Base-by-base conservation (phyloP, 2,329 filamentous ascomycete genomes). In the Fusarium sp. region DNA sequence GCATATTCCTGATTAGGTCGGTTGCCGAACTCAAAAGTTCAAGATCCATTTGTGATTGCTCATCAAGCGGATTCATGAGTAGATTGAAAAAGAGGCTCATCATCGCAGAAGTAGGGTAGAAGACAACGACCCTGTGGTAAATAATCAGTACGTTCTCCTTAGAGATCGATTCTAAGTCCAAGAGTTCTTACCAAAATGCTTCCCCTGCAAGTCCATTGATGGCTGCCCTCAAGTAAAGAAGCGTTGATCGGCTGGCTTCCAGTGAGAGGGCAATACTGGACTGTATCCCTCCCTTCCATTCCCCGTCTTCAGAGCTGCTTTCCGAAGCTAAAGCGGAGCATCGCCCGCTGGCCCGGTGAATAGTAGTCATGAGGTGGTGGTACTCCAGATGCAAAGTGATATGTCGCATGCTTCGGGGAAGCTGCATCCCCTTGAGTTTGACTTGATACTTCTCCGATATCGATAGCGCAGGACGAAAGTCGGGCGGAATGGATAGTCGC, bases 61-160 rank as follows among this genome's bases (percentile, higher is more conserved):
- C 76, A 28, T 84, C 77, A 0, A 82, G 76, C 0, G 88, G 87
- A 31, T 85, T 79, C 23, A 81, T 77, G 0, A 90, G 76, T 31
- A 89, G 82, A 62, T 85, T 87, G 77, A 85, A 87, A 70, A 89
- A 90, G 1, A 90, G 78, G 1, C 82, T 82, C 56, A 89, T 78
- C 13, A 88, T 78, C 1, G 87, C 87, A 0, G 85, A 84, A 58
- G 87, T 83, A 1, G 87, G 87, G 58, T 89, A 89, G 70, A 88
- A 89, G 3, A 88, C 79, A 4, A 88, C 75, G n/a, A 83, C 76
- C 86, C 87, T 89, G 4, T 0, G 5, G 6, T 9, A 15, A 0
- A 34, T 34, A 23, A 4, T 23, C 4, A 23, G 23, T 5, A 23
- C 5, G 23, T 23, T 23, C 3, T 5, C 23, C 23, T 23, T 5